A percentile compares a stretch with the other conserved stretches of the same genome.
These are phyloP conservation scores for Arxiozyma slooffiae DNA, from an alignment of 1,139 yeast species.

Conservation along the genomic window DNA sequence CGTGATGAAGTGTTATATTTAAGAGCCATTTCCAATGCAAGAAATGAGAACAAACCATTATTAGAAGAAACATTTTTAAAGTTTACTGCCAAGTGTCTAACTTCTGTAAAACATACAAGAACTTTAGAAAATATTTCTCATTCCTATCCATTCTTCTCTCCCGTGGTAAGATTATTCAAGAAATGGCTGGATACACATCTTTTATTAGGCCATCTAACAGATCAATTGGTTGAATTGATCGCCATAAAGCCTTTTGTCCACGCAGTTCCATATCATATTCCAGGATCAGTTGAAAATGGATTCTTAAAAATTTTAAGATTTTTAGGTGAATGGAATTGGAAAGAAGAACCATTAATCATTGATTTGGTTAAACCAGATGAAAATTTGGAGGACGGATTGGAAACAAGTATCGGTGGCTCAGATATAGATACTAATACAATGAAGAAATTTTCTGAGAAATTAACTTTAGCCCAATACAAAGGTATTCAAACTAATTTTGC, in stretches of 20 bases:
- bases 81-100: slow-evolving; percentile 58
- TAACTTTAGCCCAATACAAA: slow-evolving; percentile 55
- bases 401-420: slow-evolving; percentile 32
- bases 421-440: slow-evolving; percentile 24
- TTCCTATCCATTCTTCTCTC: slow-evolving; percentile 64
- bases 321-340: slow-evolving; percentile 88
- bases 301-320: slow-evolving; percentile 65
- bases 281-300: slow-evolving; percentile 72
- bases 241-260: slow-evolving; percentile 81
- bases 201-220: slow-evolving; percentile 57
- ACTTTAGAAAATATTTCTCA: slow-evolving; percentile 61
- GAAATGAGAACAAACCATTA: slow-evolving; percentile 47
- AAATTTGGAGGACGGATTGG: slow-evolving; percentile 28
- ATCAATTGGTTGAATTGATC: slow-evolving; percentile 71
- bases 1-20: slow-evolving; percentile 68
- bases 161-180: slow-evolving; percentile 76
- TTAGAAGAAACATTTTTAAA: slow-evolving; percentile 55
- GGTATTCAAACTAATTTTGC: slow-evolving; percentile 54
- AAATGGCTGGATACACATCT: slow-evolving; percentile 76
- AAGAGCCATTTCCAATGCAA: slow-evolving; percentile 55
- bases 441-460: slow-evolving; percentile 46
- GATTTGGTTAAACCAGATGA: slow-evolving; percentile 52
- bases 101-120: slow-evolving; percentile 73
- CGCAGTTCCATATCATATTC: slow-evolving; percentile 70
- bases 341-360: slow-evolving; percentile 68